Base-by-base conservation (phyloP, 116 monocot genomes). In the Phalaenopsis hybrid region DNA sequence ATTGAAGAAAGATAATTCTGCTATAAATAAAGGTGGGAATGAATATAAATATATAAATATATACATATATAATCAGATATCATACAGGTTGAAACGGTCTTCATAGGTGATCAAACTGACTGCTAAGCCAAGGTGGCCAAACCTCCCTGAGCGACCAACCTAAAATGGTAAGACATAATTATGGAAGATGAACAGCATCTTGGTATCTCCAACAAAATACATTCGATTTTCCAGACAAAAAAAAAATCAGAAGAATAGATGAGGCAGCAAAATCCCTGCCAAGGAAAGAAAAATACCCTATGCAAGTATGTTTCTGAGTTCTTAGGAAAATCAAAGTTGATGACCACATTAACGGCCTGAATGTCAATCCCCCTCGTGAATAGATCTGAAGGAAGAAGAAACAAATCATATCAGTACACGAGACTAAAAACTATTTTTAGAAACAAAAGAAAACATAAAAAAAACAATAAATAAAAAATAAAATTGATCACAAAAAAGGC, bases 111-210 rank as follows among this genome's bases (percentile, higher is more conserved):
- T 91, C 75, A 96, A 81, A 84, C 94, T 96, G 25, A 96, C 89
- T 33, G 96, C 94, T 79, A 96, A 85, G 78, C 94, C 96, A 83
- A 96, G 96, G 81, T 96, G 96, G 1, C 96, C 96, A 82, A 88
- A 96, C 82, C 96, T 84, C 77, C 94, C 96, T n/a, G 96, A 96
- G 46, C 94, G 92, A 79, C 96, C 96, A 84, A 96, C 96, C 94
- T 96, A 79, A 44, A 75, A 44, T 12, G 4, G 45, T 3, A 75
- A 75, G 34, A 44, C 2, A 72, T 72, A 1, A 25, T 72, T 34
- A 8, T 51, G 51, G 51, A 49, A 49, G 49, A 51, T 51, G 51
- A 51, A 9, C 51, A 61, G 61, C n/a, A n/a, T n/a, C n/a, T n/a
- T n/a, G n/a, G n/a, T n/a, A n/a, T n/a, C n/a, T n/a, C n/a, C n/a